Conservation (phyloP, 2,329 filamentous ascomycete genomes). For the Corynespora cassiicola region DNA sequence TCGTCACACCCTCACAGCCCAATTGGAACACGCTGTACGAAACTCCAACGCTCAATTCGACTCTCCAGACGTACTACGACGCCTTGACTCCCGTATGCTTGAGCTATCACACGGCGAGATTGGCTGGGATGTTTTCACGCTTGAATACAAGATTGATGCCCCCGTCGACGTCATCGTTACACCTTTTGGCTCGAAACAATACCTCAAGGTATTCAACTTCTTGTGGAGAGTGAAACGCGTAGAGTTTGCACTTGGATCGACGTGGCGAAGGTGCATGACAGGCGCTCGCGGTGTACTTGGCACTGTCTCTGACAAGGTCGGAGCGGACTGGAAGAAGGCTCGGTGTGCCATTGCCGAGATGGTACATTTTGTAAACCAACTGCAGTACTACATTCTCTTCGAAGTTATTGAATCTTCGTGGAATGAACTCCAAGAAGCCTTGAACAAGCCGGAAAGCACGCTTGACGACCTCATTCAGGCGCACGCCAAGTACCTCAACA, state of each 20-base stretch:
- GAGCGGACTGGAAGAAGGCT: slow-evolving; percentile 86
- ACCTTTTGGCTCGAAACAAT: slow-evolving; percentile 92
- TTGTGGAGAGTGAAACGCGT: slow-evolving; percentile 98
- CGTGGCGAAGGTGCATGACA: slow-evolving; percentile 96
- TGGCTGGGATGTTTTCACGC: slow-evolving; percentile 98
- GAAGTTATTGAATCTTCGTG: slow-evolving; percentile 98
- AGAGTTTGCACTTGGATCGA: slow-evolving; percentile 88
- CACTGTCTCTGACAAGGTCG: slow-evolving; percentile 74
- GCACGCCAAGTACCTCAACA: slow-evolving; percentile 87
- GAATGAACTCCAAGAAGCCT: slow-evolving; percentile 84
- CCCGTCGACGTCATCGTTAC: slow-evolving; percentile 97
- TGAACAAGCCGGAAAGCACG: slow-evolving; percentile 85
- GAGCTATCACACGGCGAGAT: slow-evolving; percentile 96
- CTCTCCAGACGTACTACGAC: slow-evolving; percentile 85
- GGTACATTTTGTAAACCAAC: slow-evolving; percentile 96
- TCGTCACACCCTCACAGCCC: slow-evolving; percentile 94
- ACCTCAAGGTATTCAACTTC: slow-evolving; percentile 99
- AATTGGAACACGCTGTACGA: slow-evolving; percentile 94
- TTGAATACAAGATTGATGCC: slow-evolving; percentile 97
- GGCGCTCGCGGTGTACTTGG: slow-evolving; percentile 90
- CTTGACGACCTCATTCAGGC: slow-evolving; percentile 94
- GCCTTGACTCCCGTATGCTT: slow-evolving; percentile 96
- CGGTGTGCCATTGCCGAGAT: slow-evolving; percentile 92
- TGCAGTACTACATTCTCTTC: slow-evolving; percentile 98
- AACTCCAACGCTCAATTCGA: slow-evolving; percentile 98